Evolutionary conservation across 345 rosid genomes (phyloP).

Genomic region (Firmiana major): DNA sequence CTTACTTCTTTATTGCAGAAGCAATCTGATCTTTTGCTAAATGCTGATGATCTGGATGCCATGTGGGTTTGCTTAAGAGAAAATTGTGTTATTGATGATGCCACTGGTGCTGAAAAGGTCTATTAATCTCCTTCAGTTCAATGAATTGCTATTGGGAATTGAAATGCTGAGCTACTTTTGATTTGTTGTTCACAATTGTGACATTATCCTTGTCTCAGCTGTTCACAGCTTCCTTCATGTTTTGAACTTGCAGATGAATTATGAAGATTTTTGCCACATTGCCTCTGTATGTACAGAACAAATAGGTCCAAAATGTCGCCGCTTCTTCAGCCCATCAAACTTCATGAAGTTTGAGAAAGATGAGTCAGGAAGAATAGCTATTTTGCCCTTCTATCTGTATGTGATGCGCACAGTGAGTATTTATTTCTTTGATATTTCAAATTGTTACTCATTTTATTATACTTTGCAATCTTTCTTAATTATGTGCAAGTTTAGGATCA

Average conservation of each 20-base stretch:
- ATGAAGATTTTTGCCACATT: slow-evolving; percentile 98
- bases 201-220: not conserved
- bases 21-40: slow-evolving; percentile 91
- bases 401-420: slow-evolving; percentile 96
- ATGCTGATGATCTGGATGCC: slow-evolving; percentile 96
- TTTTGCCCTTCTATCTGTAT: slow-evolving; percentile 92
- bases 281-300: slow-evolving; percentile 96
- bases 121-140: not conserved
- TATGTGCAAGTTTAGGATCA: not conserved
- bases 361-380: slow-evolving; percentile 97
- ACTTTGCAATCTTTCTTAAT: not conserved
- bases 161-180: not conserved
- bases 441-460: not conserved
- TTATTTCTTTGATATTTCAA: not conserved
- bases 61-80: slow-evolving; percentile 99
- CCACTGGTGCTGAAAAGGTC: slow-evolving; percentile 98
- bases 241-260: slow-evolving; percentile 72
- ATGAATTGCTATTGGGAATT: not conserved
- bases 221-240: not conserved
- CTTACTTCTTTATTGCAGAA: slow-evolving; percentile 54
- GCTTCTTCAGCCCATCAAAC: slow-evolving; percentile 96
- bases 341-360: slow-evolving; percentile 99
- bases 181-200: not conserved
- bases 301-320: slow-evolving; percentile 95
- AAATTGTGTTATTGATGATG: slow-evolving; percentile 97